A percentile compares a stretch with the other conserved stretches of the same genome.
Conservation (phyloP, 352 stramenopile genomes). For the Stramenopiles sp. region DNA sequence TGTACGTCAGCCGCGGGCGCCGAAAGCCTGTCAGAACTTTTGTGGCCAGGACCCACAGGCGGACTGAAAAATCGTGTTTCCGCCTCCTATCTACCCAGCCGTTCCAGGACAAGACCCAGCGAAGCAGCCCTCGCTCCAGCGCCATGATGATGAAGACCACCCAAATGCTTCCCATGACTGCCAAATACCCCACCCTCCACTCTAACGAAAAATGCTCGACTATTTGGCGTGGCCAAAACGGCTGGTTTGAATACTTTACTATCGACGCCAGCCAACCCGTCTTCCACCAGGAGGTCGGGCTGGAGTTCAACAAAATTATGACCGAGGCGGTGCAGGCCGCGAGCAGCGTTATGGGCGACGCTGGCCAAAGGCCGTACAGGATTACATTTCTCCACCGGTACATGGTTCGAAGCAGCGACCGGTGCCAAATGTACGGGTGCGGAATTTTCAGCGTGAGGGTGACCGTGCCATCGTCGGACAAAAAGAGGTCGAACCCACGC, state of each 20-base stretch:
- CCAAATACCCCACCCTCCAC: constrained; percentile 54
- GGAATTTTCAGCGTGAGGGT: background rate
- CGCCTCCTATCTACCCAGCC: constrained; percentile 56
- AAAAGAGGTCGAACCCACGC: background rate
- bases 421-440: background rate
- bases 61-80: constrained; percentile 33
- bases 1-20: constrained; percentile 57
- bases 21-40: constrained; percentile 37
- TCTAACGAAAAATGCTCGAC: constrained; percentile 34
- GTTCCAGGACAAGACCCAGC: constrained; percentile 53
- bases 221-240: constrained; percentile 41
- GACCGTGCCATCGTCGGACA: background rate
- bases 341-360: background rate
- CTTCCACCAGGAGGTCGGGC: constrained; percentile 45
- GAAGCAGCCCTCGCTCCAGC: constrained; percentile 49
- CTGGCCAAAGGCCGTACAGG: background rate
- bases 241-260: constrained; percentile 52
- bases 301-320: background rate
- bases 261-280: constrained; percentile 40
- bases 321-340: background rate
- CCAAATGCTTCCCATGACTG: constrained; percentile 48
- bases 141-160: constrained; percentile 56
- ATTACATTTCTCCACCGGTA: background rate
- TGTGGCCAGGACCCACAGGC: constrained; percentile 45
- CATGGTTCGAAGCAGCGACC: background rate